Evolutionary conservation across 2,329 filamentous ascomycete genomes (phyloP).

Genomic region (Xylariales sp.): DNA sequence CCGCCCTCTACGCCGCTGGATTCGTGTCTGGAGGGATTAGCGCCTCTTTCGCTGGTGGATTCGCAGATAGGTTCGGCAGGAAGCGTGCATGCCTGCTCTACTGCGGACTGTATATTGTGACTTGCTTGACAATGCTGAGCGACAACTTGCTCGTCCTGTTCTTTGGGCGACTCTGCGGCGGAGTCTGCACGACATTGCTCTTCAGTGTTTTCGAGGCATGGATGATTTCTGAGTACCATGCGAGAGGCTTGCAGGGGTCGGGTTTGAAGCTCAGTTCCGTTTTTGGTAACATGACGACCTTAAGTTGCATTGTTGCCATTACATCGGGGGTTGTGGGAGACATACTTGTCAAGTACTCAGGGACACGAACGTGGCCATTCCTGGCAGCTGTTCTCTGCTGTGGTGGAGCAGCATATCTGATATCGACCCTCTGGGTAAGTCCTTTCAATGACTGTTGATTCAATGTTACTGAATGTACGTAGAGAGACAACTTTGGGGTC

Average conservation of each 20-base stretch:
- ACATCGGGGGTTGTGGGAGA: slow-evolving; percentile 48
- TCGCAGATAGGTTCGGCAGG: slow-evolving; percentile 42
- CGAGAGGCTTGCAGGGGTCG: slow-evolving; percentile 36
- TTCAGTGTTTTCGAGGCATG: slow-evolving; percentile 57
- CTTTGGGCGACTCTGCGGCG: slow-evolving; percentile 48
- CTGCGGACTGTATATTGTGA: slow-evolving; percentile 46
- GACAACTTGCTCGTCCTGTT: slow-evolving; percentile 40
- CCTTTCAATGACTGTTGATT: no score
- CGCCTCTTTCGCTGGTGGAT: slow-evolving; percentile 33
- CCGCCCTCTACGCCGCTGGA: slow-evolving; percentile 40
- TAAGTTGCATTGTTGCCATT: slow-evolving; percentile 54
- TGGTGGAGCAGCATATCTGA: slow-evolving; percentile 35
- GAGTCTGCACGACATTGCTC: slow-evolving; percentile 51
- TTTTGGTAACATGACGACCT: slow-evolving; percentile 47
- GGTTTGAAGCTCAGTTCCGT: slow-evolving; percentile 32
- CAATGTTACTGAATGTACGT: no score
- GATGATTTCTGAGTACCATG: slow-evolving; percentile 52
- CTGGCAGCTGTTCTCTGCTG: slow-evolving; percentile 38
- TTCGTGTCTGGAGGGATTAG: slow-evolving; percentile 46
- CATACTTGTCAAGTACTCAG: slow-evolving; percentile 40
- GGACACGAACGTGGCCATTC: slow-evolving; percentile 49
- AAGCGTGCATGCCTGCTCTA: slow-evolving; percentile 48
- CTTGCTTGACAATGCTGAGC: slow-evolving; percentile 47
- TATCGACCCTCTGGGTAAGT: slow-evolving; percentile 40
- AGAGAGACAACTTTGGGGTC: slow-evolving; percentile 9